Base-by-base conservation (phyloP, 768 basidiomycete genomes). In the Tricholoma terreum region DNA sequence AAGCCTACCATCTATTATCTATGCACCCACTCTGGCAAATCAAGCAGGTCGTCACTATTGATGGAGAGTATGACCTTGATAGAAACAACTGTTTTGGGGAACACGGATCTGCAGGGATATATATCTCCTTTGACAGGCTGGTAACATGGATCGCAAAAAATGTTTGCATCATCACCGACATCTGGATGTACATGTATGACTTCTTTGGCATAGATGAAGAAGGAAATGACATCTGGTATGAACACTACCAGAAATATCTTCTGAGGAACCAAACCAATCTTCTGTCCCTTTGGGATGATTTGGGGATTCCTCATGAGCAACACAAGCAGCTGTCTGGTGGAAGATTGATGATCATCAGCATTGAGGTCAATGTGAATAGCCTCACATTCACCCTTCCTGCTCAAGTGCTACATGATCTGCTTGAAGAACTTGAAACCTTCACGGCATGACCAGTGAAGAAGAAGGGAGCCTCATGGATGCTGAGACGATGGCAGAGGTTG, bases 291-390 rank as follows among this genome's bases (percentile, higher is more conserved):
- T 79, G 74, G 71, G 78, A 80, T 60, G 43, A 66, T 0, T 50
- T 80, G 0, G 69, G 74, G 0, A 59, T 78, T 0, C 79, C 77
- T 0, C 77, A 80, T 57, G 68, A 75, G 19, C 56, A 67, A 15
- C 33, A 52, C 1, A 81, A 81, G 57, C 80, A 81, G 56, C 17
- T 75, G 0, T 72, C 19, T 17, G 76, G 74, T 0, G 7, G 35
- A 36, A 36, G 35, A 36, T 15, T n/a, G n/a, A n/a, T n/a, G n/a
- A n/a, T n/a, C n/a, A n/a, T n/a, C n/a, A n/a, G n/a, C n/a, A n/a
- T n/a, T n/a, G n/a, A n/a, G n/a, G n/a, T n/a, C n/a, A n/a, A n/a
- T n/a, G n/a, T n/a, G n/a, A n/a, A n/a, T n/a, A n/a, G n/a, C n/a
- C n/a, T n/a, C n/a, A n/a, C n/a, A n/a, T n/a, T n/a, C n/a, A n/a